phyloP scores from a whole-genome alignment of 1,284 basidiomycete species.

The Rhodotorula sp. region DNA sequence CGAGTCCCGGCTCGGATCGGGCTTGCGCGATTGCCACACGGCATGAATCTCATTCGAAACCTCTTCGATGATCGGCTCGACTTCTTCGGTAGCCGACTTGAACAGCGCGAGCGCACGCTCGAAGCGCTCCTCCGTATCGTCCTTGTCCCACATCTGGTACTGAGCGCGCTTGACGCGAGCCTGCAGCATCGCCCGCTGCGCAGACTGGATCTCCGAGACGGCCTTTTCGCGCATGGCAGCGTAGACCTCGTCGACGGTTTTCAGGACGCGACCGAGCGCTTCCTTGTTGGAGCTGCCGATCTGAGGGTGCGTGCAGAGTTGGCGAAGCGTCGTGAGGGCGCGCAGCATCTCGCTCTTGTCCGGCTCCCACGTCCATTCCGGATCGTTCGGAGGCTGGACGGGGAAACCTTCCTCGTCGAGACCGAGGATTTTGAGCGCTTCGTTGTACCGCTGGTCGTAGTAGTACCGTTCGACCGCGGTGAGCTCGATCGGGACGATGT shows the following conservation, averaged over 20 bases:
- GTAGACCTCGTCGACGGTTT: slow-evolving; percentile 42
- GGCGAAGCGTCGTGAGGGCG: slow-evolving; percentile 33
- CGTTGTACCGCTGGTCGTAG: slow-evolving; percentile 34
- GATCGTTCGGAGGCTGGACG: neutral
- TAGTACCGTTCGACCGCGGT: slow-evolving; percentile 38
- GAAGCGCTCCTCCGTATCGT: slow-evolving; percentile 41
- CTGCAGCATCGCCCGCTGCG: slow-evolving; percentile 26
- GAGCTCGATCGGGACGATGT: slow-evolving; percentile 41
- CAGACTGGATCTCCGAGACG: slow-evolving; percentile 28
- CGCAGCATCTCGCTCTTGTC: slow-evolving; percentile 33
- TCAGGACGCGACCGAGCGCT: slow-evolving; percentile 28
- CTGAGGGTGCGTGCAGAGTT: slow-evolving; percentile 33
- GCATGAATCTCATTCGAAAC: slow-evolving; percentile 22
- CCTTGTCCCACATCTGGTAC: slow-evolving; percentile 32
- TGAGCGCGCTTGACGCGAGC: slow-evolving; percentile 36
- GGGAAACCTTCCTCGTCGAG: slow-evolving; percentile 30
- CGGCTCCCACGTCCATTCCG: slow-evolving; percentile 5
- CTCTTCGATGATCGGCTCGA: slow-evolving; percentile 28
- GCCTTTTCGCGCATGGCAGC: slow-evolving; percentile 33
- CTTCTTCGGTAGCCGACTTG: slow-evolving; percentile 11
- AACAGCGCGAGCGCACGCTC: slow-evolving; percentile 38
- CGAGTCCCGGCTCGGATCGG: neutral
- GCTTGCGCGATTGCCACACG: slow-evolving; percentile 17
- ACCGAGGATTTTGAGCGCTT: slow-evolving; percentile 34
- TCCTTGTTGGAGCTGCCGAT: slow-evolving; percentile 14